These are phyloP conservation scores for Vanilla planifolia DNA, from an alignment of 106 monocot species.

Conservation along the genomic window DNA sequence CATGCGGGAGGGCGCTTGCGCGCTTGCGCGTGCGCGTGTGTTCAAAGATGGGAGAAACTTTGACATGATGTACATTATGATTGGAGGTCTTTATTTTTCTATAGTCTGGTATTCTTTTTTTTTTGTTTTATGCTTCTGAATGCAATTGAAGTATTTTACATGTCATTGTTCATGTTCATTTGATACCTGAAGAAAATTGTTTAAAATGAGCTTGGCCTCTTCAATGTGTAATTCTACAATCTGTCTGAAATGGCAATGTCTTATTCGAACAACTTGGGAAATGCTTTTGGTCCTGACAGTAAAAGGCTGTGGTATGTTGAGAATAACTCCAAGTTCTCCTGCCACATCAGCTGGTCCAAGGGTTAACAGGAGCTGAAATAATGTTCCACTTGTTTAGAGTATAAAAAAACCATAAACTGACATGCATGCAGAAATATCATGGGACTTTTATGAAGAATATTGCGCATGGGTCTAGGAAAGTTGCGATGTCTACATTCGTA, in stretches of 20 bases:
- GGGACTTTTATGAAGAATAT: too few species aligned
- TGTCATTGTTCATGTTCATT: conserved; percentile 3
- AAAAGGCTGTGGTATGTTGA: conserved; percentile 75
- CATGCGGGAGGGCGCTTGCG: too few species aligned
- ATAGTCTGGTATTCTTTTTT: neutral
- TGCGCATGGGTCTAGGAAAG: too few species aligned
- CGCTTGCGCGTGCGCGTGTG: too few species aligned
- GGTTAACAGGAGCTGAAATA: conserved; percentile 30
- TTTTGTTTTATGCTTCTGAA: neutral
- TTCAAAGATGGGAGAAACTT: neutral
- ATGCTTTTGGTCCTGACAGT: conserved; percentile 57
- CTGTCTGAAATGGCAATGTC: conserved; percentile 38
- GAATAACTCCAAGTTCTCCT: conserved; percentile 61
- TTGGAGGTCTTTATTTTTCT: neutral
- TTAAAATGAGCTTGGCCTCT: conserved; percentile 34
- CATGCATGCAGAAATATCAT: neutral
- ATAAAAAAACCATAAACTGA: neutral
- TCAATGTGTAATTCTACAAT: conserved; percentile 29
- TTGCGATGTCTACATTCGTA: too few species aligned
- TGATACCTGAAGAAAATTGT: conserved; percentile 50
- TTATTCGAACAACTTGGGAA: conserved; percentile 55
- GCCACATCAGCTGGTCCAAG: conserved; percentile 39
- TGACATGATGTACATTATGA: neutral
- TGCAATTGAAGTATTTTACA: neutral
- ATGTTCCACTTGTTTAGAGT: neutral